Evolutionary conservation across 2,329 filamentous ascomycete species (phyloP), one percentile per base, ranked within the genome.

Genomic region (Dendrostoma leiphaemia): DNA sequence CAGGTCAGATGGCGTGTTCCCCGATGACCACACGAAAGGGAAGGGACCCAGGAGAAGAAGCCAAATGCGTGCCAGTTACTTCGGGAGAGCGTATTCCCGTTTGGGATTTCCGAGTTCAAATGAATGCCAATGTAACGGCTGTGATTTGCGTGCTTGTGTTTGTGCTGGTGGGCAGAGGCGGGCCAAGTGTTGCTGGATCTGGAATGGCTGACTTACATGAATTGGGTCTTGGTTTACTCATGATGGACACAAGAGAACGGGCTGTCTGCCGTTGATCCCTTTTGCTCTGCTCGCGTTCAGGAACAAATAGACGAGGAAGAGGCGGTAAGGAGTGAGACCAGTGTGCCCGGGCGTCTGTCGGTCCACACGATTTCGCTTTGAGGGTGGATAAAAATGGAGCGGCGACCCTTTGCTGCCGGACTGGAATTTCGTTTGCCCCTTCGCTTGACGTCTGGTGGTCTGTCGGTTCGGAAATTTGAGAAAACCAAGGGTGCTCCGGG

Each of bases 311-410:
- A 37, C 29, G 29, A 32, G 8, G 29, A 32, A 7, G 29, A 32
- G 8, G 29, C 8, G 7, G 29, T 32, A 15, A 15, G 15, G 8
- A 15, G 29, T 32, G 29, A 15, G 29, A 32, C 23, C 6, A 24
- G 38, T n/a, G 10, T 17, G 23, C 21, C 38, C 23, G 3, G 38
- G 24, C n/a, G 19, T 12, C 3, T 24, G 19, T 41, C 13, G 38
- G n/a, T 41, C 38, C 38, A 41, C 38, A 26, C 38, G 38, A 41
- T 41, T 23, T 41, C 38, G 38, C 38, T 41, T 41, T 41, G 38
- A 41, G 21, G 38, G 38, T 41, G 21, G 21, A 23, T 21, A 41
- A 26, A 41, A 24, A 24, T 41, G 38, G 23, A 41, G 21, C 21
- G 9, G 38, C 38, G 38, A n/a, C 10, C 38, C 38, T 23, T 41